These are phyloP conservation scores for Torulaspora gathmanii DNA, from an alignment of 805 yeast genomes.

Conservation along the genomic window DNA sequence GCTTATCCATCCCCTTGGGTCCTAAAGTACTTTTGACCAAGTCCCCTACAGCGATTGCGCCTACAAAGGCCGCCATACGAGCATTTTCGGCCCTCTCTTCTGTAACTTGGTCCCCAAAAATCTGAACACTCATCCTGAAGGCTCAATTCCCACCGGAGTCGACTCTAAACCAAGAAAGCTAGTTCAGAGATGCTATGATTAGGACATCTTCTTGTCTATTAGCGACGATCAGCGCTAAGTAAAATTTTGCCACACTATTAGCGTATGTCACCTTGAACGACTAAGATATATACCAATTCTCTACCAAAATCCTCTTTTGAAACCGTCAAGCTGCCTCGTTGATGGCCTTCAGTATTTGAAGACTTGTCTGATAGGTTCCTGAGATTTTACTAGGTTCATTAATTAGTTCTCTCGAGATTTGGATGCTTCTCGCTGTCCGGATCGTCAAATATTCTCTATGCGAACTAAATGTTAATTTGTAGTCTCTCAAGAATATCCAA, in stretches of 20 bases:
- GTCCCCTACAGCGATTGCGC: slow-evolving; percentile 99
- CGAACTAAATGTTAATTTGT: slow-evolving; percentile 1
- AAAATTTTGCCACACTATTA: background rate
- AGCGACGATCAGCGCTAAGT: too few species aligned
- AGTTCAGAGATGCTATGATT: too few species aligned
- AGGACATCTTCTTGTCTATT: too few species aligned
- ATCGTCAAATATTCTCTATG: background rate
- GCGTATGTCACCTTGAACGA: background rate
- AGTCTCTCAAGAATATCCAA: too few species aligned
- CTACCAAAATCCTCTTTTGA: too few species aligned
- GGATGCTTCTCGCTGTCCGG: too few species aligned
- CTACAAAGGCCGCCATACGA: slow-evolving; percentile 93
- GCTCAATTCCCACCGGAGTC: background rate
- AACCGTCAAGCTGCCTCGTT: too few species aligned
- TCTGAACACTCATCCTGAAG: slow-evolving; percentile 55
- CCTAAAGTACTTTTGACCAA: slow-evolving; percentile 91
- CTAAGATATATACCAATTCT: too few species aligned
- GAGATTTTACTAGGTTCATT: too few species aligned
- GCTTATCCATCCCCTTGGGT: slow-evolving; percentile 98
- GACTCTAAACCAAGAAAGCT: background rate
- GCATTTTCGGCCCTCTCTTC: slow-evolving; percentile 99
- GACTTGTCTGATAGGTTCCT: too few species aligned
- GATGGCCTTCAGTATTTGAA: too few species aligned
- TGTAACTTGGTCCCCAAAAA: slow-evolving; percentile 94
- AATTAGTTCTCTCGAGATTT: too few species aligned